Evolutionary conservation across 257 asterid genomes (phyloP).

Genomic region (Rehmannia glutinosa): DNA sequence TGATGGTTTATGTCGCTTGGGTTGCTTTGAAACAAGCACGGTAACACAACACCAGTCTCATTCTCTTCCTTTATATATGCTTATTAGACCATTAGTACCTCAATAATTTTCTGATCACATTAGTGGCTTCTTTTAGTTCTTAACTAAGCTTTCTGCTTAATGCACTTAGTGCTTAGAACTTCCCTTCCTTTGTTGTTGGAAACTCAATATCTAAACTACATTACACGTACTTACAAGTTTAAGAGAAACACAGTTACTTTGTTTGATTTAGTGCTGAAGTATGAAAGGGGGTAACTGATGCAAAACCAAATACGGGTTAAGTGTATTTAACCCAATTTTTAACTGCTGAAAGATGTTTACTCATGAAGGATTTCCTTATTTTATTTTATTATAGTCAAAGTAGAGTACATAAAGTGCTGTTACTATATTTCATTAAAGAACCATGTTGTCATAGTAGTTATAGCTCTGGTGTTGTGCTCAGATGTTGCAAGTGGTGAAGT

Average conservation of each 20-base stretch:
- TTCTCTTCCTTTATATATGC: too few species aligned
- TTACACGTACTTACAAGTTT: too few species aligned
- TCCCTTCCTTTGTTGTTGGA: background rate
- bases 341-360: background rate
- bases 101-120: background rate
- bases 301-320: too few species aligned
- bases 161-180: too few species aligned
- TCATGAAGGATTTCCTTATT: conserved; percentile 4
- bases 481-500: conserved; percentile 47
- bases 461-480: conserved; percentile 25
- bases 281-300: too few species aligned
- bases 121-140: background rate
- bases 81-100: background rate
- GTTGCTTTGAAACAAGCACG: conserved; percentile 15
- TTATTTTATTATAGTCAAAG: background rate
- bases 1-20: conserved; percentile 16
- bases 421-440: background rate
- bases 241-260: too few species aligned
- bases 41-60: conserved; percentile 6
- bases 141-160: background rate
- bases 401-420: too few species aligned
- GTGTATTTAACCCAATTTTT: background rate
- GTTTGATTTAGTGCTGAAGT: too few species aligned
- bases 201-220: background rate
- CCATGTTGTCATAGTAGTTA: conserved; percentile 11